Evolutionary conservation across 805 yeast genomes (phyloP).

Genomic region (Middelhovenomyces tepae): DNA sequence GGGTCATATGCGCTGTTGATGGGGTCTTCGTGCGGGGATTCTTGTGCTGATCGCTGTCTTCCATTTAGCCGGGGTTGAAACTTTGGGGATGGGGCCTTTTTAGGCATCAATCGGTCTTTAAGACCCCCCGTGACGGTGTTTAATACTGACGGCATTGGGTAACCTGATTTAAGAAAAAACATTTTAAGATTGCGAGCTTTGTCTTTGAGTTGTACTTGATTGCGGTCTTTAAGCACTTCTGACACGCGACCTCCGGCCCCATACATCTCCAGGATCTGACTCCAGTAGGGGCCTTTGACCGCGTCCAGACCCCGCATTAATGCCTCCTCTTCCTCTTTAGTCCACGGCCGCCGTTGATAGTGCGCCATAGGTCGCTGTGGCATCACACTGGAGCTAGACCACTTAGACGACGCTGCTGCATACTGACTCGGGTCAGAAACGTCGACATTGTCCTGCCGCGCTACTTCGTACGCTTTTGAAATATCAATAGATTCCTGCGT

Average conservation of each 20-base stretch:
- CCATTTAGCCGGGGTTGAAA: too few relatives aligned
- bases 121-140: constrained; percentile 78
- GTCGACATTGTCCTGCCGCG: neutral
- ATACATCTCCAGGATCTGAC: constrained; percentile 77
- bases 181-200: constrained; percentile 95
- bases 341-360: constrained; percentile 66
- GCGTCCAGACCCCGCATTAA: constrained; percentile 66
- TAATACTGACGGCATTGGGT: constrained; percentile 73
- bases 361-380: constrained; percentile 10
- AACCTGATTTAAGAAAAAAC: constrained; percentile 65
- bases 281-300: constrained; percentile 87
- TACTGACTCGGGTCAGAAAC: constrained; percentile 2
- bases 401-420: constrained; percentile 10
- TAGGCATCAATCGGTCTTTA: constrained; percentile 20
- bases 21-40: too few relatives aligned
- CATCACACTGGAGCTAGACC: constrained; percentile 14
- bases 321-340: constrained; percentile 80
- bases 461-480: neutral
- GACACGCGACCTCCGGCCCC: constrained; percentile 89
- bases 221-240: constrained; percentile 78
- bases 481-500: constrained; percentile 11
- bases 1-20: too few relatives aligned
- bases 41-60: too few relatives aligned
- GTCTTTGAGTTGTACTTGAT: constrained; percentile 88
- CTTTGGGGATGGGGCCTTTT: too few relatives aligned